These are phyloP conservation scores for Aspergillus calidoustus DNA, from an alignment of 2,329 filamentous ascomycete genomes.

Conservation along the genomic window DNA sequence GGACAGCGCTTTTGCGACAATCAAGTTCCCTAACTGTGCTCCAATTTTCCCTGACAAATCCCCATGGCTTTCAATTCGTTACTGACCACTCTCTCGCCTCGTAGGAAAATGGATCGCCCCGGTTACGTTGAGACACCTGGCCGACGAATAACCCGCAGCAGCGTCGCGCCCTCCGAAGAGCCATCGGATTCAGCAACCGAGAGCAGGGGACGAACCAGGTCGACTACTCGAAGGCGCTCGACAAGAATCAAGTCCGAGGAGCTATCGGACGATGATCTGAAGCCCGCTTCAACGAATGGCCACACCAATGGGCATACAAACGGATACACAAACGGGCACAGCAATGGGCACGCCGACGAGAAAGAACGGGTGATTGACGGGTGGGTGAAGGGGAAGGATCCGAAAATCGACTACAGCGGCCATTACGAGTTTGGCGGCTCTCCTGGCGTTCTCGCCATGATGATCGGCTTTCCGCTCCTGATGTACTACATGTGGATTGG, in stretches of 20 bases:
- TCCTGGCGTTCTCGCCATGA: slow-evolving; percentile 78
- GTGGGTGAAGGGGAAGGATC: slow-evolving; percentile 47
- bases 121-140: slow-evolving; percentile 59
- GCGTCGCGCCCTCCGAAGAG: slow-evolving; percentile 40
- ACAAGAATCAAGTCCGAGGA: slow-evolving; percentile 35
- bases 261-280: slow-evolving; percentile 27
- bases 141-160: slow-evolving; percentile 50
- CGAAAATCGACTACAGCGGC: slow-evolving; percentile 53
- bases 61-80: background rate
- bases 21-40: background rate
- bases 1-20: slow-evolving; percentile 9
- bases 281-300: slow-evolving; percentile 26
- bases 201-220: slow-evolving; percentile 27
- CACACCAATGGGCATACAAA: slow-evolving; percentile 13
- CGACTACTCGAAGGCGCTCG: slow-evolving; percentile 36
- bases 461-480: slow-evolving; percentile 88
- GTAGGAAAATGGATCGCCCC: slow-evolving; percentile 57
- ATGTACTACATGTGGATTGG: slow-evolving; percentile 99
- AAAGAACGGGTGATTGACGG: slow-evolving; percentile 44
- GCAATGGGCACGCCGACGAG: slow-evolving; percentile 23
- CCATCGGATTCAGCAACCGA: slow-evolving; percentile 32
- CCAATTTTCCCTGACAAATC: background rate
- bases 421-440: slow-evolving; percentile 86
- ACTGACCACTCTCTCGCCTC: background rate
- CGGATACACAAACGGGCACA: slow-evolving; percentile 17